Percentiles rank a stretch among this genome's conserved stretches.
These are phyloP conservation scores for Mucuna pruriens DNA, from an alignment of 306 rosid genomes.

Conservation along the genomic window DNA sequence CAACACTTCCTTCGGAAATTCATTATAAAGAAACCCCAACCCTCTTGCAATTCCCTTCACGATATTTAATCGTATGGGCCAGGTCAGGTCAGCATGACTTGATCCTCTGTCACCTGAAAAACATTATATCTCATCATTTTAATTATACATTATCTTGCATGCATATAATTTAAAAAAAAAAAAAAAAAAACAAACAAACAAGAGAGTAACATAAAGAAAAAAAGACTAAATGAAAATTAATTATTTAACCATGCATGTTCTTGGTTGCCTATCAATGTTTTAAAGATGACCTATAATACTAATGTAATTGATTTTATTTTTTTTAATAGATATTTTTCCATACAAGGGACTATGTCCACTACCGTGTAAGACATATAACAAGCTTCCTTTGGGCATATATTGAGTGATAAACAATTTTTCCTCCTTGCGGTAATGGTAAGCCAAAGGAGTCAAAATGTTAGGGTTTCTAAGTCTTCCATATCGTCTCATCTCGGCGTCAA, in stretches of 20 bases:
- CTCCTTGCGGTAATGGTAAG: slow-evolving; percentile 85
- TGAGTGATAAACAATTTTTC: slow-evolving; percentile 81
- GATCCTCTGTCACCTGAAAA: slow-evolving; percentile 80
- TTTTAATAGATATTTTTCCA: too few species aligned
- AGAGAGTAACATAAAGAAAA: too few species aligned
- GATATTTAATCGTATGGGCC: slow-evolving; percentile 76
- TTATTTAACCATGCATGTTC: too few species aligned
- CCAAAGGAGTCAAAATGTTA: slow-evolving; percentile 70
- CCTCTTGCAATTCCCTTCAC: slow-evolving; percentile 73
- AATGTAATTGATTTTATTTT: too few species aligned
- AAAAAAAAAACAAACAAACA: too few species aligned
- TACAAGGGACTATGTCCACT: too few species aligned
- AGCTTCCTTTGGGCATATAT: slow-evolving; percentile 84
- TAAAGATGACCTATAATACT: too few species aligned
- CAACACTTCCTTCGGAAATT: slow-evolving; percentile 57
- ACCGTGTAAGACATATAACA: slow-evolving; percentile 87
- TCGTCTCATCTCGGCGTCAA: slow-evolving; percentile 79
- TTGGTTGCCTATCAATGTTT: too few species aligned
- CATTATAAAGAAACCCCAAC: slow-evolving; percentile 63
- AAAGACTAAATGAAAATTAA: too few species aligned
- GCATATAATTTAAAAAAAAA: background rate
- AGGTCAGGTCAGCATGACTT: slow-evolving; percentile 68
- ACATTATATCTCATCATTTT: background rate
- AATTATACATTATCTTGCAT: background rate
- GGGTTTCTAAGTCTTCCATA: slow-evolving; percentile 67